These are phyloP conservation scores for Eucommia ulmoides DNA, from an alignment of 257 asterid species.

Conservation along the genomic window DNA sequence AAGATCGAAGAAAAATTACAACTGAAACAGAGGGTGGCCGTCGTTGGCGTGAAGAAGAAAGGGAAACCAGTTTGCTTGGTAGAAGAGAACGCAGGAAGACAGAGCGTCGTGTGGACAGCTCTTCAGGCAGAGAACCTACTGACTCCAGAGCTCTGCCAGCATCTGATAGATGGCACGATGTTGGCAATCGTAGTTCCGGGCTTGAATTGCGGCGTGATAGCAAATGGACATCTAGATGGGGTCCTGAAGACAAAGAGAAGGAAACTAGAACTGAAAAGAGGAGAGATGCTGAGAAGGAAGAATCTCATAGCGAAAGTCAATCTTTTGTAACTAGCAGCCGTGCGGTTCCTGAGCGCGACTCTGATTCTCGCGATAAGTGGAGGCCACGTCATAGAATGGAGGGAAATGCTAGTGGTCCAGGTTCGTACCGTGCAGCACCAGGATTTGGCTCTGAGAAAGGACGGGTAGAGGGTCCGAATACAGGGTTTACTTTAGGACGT, in stretches of 20 bases:
- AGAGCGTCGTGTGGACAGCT: constrained; percentile 69
- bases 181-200: constrained; percentile 47
- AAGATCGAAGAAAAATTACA: constrained; percentile 62
- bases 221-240: constrained; percentile 98
- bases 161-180: constrained; percentile 75
- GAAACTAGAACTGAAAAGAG: constrained; percentile 60
- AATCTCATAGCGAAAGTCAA: constrained; percentile 48
- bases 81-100: constrained; percentile 86
- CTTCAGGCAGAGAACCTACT: constrained; percentile 55
- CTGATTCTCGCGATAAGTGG: constrained; percentile 98
- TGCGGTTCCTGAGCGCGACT: constrained; percentile 60
- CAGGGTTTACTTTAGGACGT: constrained; percentile 86
- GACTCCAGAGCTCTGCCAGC: constrained; percentile 53
- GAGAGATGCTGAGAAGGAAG: constrained; percentile 74
- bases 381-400: constrained; percentile 98
- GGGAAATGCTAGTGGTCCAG: constrained; percentile 45
- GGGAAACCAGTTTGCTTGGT: constrained; percentile 96
- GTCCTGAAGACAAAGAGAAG: constrained; percentile 95
- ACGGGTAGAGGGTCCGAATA: constrained; percentile 55
- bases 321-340: constrained; percentile 44
- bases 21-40: constrained; percentile 69
- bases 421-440: constrained; percentile 80
- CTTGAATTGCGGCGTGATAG: constrained; percentile 77
- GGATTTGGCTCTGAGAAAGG: constrained; percentile 92
- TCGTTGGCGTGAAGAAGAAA: constrained; percentile 99